Base-by-base conservation (phyloP, 768 basidiomycete species). In the Sporobolomyces phaffii region DNA sequence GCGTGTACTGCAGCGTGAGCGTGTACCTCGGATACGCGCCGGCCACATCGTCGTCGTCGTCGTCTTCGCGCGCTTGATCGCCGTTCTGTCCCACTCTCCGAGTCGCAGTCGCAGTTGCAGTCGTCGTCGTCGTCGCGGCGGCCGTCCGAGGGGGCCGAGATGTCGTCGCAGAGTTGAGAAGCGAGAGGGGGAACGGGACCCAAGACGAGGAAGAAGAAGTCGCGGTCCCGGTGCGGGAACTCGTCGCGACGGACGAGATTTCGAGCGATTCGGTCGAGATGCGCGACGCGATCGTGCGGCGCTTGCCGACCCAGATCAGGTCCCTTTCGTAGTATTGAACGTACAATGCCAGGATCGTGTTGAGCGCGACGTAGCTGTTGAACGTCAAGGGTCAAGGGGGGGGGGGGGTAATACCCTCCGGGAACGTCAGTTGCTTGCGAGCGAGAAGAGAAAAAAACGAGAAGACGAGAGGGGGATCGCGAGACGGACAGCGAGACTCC, bases 261-360 rank as follows among this genome's bases (percentile, higher is more conserved):
- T 54, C 54, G 33, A 69, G 48, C n/a, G 34, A 40, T 29, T 69
- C 63, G 28, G 68, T 69, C 22, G 68, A 51, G 58, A 64, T 69
- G 64, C 90, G 83, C 77, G 90, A 91, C 20, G 89, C 88, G 69
- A 94, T 85, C 20, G 89, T 87, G 79, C 93, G 91, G 69, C 92
- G 85, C 76, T 87, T 90, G 40, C 92, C 92, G 29, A 88, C 85
- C 76, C 91, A 97, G 65, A 94, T 85, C 58, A 84, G 86, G 64
- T 88, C 82, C 38, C 87, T 86, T 76, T 93, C 91, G 62, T 93
- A 78, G 70, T 90, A 89, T 76, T 88, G 89, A n/a, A 87, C 83
- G 75, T 94, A 94, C 36, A 89, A 79, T 17, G 87, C 83, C 77
- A 91, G 87, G 15, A 86, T 75, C 31, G 82, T 76, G 4, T 88